phyloP scores from a whole-genome alignment of 148 eudicot genomes.

The Vaccinium vitisidaea region DNA sequence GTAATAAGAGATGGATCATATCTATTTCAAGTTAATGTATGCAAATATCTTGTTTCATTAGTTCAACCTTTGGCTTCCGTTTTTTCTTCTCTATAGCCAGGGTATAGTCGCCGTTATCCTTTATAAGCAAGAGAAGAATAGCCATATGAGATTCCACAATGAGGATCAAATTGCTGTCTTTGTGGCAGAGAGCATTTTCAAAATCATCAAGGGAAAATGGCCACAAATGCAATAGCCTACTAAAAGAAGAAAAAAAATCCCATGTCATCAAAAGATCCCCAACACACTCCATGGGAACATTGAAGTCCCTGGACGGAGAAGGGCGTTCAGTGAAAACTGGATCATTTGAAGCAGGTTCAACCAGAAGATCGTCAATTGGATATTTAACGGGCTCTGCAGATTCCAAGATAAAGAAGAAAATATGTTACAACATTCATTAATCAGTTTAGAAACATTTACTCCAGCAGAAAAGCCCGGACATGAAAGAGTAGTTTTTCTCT shows the following conservation, averaged over 20 bases:
- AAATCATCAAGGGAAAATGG: slow-evolving; percentile 89
- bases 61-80: slow-evolving; percentile 74
- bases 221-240: slow-evolving; percentile 68
- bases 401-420: slow-evolving; percentile 14
- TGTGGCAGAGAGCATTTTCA: slow-evolving; percentile 75
- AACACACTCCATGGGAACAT: slow-evolving; percentile 73
- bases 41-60: slow-evolving; percentile 12
- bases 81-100: slow-evolving; percentile 44
- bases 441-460: background rate
- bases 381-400: slow-evolving; percentile 60
- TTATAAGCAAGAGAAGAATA: slow-evolving; percentile 76
- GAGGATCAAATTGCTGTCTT: slow-evolving; percentile 69
- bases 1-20: background rate
- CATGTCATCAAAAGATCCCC: slow-evolving; percentile 91
- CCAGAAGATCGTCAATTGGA: slow-evolving; percentile 88
- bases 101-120: slow-evolving; percentile 63
- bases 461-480: background rate
- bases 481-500: background rate
- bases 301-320: slow-evolving; percentile 69
- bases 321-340: slow-evolving; percentile 69
- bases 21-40: slow-evolving; percentile 1
- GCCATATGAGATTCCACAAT: slow-evolving; percentile 77
- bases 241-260: slow-evolving; percentile 87
- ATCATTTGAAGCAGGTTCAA: slow-evolving; percentile 72
- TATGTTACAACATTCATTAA: slow-evolving; percentile 4